phyloP scores from a whole-genome alignment of 495 filamentous ascomycete genomes.

The Pseudoneurospora amorphoporcata region DNA sequence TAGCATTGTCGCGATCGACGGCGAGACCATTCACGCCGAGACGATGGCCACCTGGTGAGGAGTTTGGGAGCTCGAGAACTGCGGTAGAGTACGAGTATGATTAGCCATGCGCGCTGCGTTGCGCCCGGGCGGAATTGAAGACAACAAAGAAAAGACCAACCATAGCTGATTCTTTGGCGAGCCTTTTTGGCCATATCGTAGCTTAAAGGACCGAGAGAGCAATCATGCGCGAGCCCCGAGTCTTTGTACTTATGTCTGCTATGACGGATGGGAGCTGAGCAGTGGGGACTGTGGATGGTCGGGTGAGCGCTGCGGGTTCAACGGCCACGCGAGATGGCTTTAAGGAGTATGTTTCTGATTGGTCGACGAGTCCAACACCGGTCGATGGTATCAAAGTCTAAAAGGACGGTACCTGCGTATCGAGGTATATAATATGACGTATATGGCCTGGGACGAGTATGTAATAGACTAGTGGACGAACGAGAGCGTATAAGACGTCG shows the following conservation, averaged over 20 bases:
- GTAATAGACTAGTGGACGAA: not conserved
- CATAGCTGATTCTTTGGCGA: constrained; percentile 56
- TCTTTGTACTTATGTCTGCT: not conserved
- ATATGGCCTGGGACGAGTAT: not conserved
- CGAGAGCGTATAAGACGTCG: not conserved
- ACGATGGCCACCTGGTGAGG: constrained; percentile 74
- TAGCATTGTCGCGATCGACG: constrained; percentile 71
- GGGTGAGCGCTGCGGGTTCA: not conserved
- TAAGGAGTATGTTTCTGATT: not conserved
- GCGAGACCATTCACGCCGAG: constrained; percentile 90
- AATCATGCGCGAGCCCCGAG: constrained; percentile 23
- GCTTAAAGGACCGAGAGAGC: constrained; percentile 10
- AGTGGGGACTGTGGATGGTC: not conserved
- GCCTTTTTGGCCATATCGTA: constrained; percentile 50
- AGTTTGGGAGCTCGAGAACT: constrained; percentile 93
- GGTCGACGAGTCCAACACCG: not conserved
- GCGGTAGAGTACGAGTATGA: constrained; percentile 3
- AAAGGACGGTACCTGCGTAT: not conserved
- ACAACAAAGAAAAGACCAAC: constrained; percentile 29
- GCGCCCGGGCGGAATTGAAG: not conserved
- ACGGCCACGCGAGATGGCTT: not conserved
- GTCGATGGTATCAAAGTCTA: not conserved
- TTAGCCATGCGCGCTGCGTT: not conserved
- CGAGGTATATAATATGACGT: not conserved
- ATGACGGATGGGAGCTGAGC: not conserved